Conservation (phyloP, 129 eudicot species). For the Scalesia atractyloides region DNA sequence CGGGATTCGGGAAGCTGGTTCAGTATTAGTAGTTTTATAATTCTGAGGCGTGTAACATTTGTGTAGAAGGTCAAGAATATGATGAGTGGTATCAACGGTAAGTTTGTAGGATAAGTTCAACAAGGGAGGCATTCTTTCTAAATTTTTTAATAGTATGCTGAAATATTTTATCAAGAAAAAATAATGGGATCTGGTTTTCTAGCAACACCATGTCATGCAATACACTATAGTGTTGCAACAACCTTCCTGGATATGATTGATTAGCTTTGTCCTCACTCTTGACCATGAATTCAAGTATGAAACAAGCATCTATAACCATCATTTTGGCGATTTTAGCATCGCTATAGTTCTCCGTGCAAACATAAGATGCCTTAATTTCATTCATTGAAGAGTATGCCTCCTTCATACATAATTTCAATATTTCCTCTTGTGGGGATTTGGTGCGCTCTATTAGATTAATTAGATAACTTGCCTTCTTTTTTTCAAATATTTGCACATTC, state of each 20-base stretch:
- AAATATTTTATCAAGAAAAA: not conserved
- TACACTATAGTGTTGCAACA: not conserved
- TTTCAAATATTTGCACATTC: slow-evolving; percentile 4
- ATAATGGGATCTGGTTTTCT: too few species aligned
- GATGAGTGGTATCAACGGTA: not conserved
- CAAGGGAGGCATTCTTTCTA: not conserved
- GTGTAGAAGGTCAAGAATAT: not conserved
- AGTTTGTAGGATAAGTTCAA: not conserved
- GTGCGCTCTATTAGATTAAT: not conserved
- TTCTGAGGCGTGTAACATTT: not conserved
- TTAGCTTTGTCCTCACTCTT: too few species aligned
- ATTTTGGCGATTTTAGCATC: too few species aligned
- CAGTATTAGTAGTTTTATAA: not conserved
- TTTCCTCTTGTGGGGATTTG: not conserved
- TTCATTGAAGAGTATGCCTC: not conserved
- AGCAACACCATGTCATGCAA: too few species aligned
- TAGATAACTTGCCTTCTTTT: not conserved
- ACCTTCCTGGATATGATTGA: not conserved
- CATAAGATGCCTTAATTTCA: not conserved
- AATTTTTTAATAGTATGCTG: not conserved
- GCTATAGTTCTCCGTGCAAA: not conserved
- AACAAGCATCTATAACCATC: too few species aligned
- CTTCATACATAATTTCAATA: not conserved
- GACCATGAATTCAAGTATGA: too few species aligned
- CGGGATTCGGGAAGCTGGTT: not conserved